These are phyloP conservation scores for Chlamydomonas applanata DNA, from an alignment of 139 green algal genomes.

Conservation along the genomic window DNA sequence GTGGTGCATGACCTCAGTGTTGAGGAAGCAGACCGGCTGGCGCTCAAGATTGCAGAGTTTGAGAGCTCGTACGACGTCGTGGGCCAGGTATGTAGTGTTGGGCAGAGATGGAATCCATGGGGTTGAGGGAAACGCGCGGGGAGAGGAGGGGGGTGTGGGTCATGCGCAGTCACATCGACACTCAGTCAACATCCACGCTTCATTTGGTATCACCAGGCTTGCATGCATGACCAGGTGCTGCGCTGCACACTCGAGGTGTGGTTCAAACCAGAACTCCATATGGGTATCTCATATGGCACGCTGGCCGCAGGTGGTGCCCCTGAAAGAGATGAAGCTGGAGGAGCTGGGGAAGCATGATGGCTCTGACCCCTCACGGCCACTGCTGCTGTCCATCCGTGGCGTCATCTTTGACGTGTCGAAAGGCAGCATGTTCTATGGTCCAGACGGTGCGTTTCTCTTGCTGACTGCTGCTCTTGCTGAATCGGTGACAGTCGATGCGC, in stretches of 20 bases:
- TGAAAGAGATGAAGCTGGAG: conserved; percentile 50
- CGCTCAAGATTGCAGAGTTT: conserved; percentile 54
- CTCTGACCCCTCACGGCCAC: conserved; percentile 47
- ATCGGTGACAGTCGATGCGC: no score
- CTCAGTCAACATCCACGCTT: no score
- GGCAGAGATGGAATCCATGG: not conserved
- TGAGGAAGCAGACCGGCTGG: conserved; percentile 45
- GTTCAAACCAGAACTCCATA: no score
- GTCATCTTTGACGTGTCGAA: conserved; percentile 73
- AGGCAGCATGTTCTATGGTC: conserved; percentile 78
- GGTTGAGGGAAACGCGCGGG: not conserved
- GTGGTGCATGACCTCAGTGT: conserved; percentile 30
- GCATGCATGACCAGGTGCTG: no score
- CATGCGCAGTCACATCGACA: no score
- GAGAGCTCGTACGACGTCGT: conserved; percentile 51
- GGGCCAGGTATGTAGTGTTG: conserved; percentile 40
- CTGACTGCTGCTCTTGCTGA: no score
- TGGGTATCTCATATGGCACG: not conserved
- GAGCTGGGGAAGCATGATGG: conserved; percentile 70
- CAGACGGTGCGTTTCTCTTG: conserved; percentile 50
- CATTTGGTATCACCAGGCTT: no score
- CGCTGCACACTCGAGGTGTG: no score
- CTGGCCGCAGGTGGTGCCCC: conserved; percentile 57
- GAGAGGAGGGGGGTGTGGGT: not conserved
- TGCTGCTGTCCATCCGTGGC: conserved; percentile 74